Evolutionary conservation across 306 rosid species (phyloP).

Genomic region (Fragaria iinumae): DNA sequence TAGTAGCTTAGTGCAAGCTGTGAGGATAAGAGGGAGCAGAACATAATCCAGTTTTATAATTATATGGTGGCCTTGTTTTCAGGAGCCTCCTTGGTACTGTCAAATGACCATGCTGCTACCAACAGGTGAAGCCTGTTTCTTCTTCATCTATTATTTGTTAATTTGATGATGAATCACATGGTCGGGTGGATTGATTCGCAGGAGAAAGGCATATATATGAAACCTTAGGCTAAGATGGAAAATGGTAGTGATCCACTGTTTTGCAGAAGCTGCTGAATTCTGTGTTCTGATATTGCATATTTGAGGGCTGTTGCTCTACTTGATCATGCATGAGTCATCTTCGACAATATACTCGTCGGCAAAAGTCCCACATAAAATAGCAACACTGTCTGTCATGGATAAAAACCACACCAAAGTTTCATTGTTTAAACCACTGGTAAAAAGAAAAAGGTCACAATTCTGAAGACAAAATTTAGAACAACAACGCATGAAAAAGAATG

Average conservation of each 20-base stretch:
- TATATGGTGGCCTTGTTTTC: constrained; percentile 14
- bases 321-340: background rate
- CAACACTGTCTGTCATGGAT: no score
- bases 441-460: background rate
- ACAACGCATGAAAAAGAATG: background rate
- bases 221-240: background rate
- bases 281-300: background rate
- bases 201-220: background rate
- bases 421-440: background rate
- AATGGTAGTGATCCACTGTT: background rate
- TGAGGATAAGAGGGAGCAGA: constrained; percentile 20
- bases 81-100: constrained; percentile 7
- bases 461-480: background rate
- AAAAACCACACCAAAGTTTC: no score
- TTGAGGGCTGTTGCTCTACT: background rate
- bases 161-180: constrained; percentile 5
- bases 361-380: background rate
- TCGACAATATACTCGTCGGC: background rate
- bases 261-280: background rate
- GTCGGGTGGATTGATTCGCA: background rate
- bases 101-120: constrained; percentile 10
- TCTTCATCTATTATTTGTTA: background rate
- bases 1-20: constrained; percentile 15
- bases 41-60: background rate
- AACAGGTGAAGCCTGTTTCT: background rate